Evolutionary conservation across 305 asterid genomes (phyloP).

Genomic region (Caryopteris hybrid): DNA sequence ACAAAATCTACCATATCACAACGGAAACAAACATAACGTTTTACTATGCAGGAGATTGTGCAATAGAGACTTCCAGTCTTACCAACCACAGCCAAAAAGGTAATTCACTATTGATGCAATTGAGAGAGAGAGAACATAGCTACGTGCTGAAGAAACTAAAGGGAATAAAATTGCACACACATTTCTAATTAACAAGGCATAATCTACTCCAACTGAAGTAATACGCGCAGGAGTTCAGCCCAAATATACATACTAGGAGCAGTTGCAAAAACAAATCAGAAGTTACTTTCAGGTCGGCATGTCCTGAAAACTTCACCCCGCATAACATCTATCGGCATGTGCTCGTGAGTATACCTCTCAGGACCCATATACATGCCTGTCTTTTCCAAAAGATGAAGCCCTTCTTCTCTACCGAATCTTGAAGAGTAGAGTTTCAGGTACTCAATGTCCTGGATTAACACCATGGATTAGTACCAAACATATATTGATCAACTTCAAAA

Average conservation of each 20-base stretch:
- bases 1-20: too few relatives aligned
- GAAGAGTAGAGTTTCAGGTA: constrained; percentile 82
- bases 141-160: too few relatives aligned
- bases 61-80: too few relatives aligned
- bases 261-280: constrained; percentile 5
- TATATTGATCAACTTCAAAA: constrained; percentile 15
- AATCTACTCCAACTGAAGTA: neutral
- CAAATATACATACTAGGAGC: neutral
- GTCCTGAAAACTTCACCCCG: constrained; percentile 87
- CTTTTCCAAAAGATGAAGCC: constrained; percentile 70
- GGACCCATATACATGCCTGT: constrained; percentile 89
- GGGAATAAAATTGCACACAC: too few relatives aligned
- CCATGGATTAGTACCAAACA: neutral
- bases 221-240: neutral
- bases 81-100: too few relatives aligned
- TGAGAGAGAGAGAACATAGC: too few relatives aligned
- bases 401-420: constrained; percentile 87
- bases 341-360: constrained; percentile 82
- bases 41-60: too few relatives aligned
- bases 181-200: neutral
- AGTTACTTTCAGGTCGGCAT: constrained; percentile 45
- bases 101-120: too few relatives aligned
- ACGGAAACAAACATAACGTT: too few relatives aligned
- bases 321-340: constrained; percentile 78
- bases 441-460: constrained; percentile 63